Conservation (phyloP, 495 filamentous ascomycete genomes). For the Endocarpon pusillum region DNA sequence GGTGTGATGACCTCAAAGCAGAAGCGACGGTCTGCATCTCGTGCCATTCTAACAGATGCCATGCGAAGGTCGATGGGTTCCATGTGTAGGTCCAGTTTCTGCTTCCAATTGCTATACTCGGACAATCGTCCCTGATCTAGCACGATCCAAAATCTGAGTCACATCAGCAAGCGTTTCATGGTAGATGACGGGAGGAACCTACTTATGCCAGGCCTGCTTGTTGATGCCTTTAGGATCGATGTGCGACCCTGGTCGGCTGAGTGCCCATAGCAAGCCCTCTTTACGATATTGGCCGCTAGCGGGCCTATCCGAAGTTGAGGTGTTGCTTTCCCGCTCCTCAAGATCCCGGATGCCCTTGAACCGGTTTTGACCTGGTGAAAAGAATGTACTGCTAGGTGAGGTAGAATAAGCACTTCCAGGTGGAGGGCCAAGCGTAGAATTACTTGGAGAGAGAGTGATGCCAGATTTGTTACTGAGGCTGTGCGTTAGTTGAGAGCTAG, state of each 20-base stretch:
- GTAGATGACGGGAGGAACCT: slow-evolving; percentile 20
- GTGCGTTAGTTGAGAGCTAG: slow-evolving; percentile 42
- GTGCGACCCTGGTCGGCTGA: slow-evolving; percentile 85
- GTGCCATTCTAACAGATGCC: slow-evolving; percentile 88
- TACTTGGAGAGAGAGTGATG: slow-evolving; percentile 11
- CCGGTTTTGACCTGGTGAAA: slow-evolving; percentile 40
- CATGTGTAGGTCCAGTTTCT: slow-evolving; percentile 90
- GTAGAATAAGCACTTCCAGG: slow-evolving; percentile 15
- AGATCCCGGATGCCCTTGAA: slow-evolving; percentile 83
- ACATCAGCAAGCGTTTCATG: slow-evolving; percentile 7
- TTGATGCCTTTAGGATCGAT: slow-evolving; percentile 88
- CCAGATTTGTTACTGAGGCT: slow-evolving; percentile 15
- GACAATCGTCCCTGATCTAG: slow-evolving; percentile 90
- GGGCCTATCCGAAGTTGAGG: slow-evolving; percentile 20
- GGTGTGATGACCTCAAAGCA: slow-evolving; percentile 98
- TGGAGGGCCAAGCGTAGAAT: slow-evolving; percentile 27
- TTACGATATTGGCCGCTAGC: slow-evolving; percentile 50
- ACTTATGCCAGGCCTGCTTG: slow-evolving; percentile 99
- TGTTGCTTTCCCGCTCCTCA: slow-evolving; percentile 54
- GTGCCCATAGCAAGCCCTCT: slow-evolving; percentile 86
- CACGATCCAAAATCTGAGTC: slow-evolving; percentile 84
- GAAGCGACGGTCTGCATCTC: slow-evolving; percentile 86
- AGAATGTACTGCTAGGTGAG: slow-evolving; percentile 18
- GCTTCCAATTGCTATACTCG: slow-evolving; percentile 99
- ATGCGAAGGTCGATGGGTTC: slow-evolving; percentile 95